A percentile compares a stretch with the other conserved stretches of the same genome.
phyloP scores from a whole-genome alignment of 2,329 filamentous ascomycete genomes.

The Verticillium dahliae region DNA sequence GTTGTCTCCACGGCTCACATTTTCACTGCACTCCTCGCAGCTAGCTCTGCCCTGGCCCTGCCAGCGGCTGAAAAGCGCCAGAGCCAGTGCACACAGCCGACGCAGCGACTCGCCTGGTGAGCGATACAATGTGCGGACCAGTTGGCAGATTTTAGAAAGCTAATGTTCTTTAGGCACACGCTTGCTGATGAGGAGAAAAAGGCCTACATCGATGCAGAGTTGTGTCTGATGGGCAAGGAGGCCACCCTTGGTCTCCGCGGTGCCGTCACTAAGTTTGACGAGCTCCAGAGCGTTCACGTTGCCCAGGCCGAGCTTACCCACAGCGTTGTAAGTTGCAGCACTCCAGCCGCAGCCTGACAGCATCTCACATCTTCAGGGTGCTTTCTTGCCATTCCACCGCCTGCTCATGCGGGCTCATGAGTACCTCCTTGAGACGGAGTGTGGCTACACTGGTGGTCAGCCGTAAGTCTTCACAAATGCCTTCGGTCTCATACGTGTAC shows the following conservation, averaged over 20 bases:
- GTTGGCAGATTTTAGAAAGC: background rate
- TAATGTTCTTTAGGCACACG: constrained; percentile 6
- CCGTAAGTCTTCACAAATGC: constrained; percentile 6
- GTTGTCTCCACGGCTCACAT: background rate
- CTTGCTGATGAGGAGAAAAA: constrained; percentile 10
- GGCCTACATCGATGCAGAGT: constrained; percentile 12
- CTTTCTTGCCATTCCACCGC: constrained; percentile 23
- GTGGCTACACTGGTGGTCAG: constrained; percentile 20
- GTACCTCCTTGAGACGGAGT: constrained; percentile 16
- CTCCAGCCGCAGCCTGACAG: background rate
- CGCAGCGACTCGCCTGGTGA: constrained; percentile 1
- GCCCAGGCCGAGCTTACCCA: constrained; percentile 9
- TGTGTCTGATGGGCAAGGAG: constrained; percentile 9
- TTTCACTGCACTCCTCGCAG: background rate
- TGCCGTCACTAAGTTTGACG: constrained; percentile 9
- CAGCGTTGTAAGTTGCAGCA: constrained; percentile 4
- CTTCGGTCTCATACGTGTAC: background rate
- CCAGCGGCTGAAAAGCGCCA: background rate
- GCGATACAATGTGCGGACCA: background rate
- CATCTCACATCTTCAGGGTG: constrained; percentile 7
- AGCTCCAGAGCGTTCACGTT: constrained; percentile 11
- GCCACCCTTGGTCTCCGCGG: constrained; percentile 7
- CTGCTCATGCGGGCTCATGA: constrained; percentile 21
- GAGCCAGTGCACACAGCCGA: background rate
- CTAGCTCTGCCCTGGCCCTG: background rate